phyloP scores from a whole-genome alignment of 805 yeast genomes.

The Lipomyces starkeyi region DNA sequence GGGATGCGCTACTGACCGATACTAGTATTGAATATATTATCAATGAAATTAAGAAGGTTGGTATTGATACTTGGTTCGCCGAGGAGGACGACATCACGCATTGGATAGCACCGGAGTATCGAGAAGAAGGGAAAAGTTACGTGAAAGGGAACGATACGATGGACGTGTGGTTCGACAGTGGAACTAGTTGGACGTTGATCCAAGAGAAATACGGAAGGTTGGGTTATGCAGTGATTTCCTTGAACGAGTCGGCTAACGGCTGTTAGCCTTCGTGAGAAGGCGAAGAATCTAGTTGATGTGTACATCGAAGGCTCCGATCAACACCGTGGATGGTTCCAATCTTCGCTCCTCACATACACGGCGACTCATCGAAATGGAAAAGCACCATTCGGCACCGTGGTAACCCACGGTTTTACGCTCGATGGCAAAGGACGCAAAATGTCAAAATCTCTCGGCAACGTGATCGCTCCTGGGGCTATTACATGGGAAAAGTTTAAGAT shows the following conservation, averaged over 20 bases:
- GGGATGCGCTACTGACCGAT: constrained; percentile 66
- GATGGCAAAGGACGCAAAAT: constrained; percentile 87
- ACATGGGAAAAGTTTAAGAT: constrained; percentile 60
- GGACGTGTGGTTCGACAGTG: constrained; percentile 99
- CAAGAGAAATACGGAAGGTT: constrained; percentile 49
- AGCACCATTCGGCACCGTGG: constrained; percentile 74
- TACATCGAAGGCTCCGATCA: constrained; percentile 98
- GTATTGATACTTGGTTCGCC: constrained; percentile 83
- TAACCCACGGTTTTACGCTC: constrained; percentile 92
- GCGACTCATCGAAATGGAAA: constrained; percentile 49
- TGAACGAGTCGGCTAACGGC: background rate
- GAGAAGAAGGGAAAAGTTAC: constrained; percentile 53
- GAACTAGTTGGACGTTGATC: constrained; percentile 83
- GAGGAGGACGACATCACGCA: constrained; percentile 56
- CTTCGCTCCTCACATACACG: constrained; percentile 81
- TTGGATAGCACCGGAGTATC: constrained; percentile 73
- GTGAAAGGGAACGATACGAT: constrained; percentile 84
- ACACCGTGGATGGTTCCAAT: constrained; percentile 99
- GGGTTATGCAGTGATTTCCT: constrained; percentile 26
- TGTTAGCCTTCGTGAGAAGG: constrained; percentile 33
- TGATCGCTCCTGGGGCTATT: constrained; percentile 69
- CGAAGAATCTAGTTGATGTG: constrained; percentile 70
- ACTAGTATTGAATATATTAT: constrained; percentile 65
- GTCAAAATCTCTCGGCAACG: constrained; percentile 93
- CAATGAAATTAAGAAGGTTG: constrained; percentile 58